These are phyloP conservation scores for Naumovozyma baii DNA, from an alignment of 805 yeast genomes.

Conservation along the genomic window DNA sequence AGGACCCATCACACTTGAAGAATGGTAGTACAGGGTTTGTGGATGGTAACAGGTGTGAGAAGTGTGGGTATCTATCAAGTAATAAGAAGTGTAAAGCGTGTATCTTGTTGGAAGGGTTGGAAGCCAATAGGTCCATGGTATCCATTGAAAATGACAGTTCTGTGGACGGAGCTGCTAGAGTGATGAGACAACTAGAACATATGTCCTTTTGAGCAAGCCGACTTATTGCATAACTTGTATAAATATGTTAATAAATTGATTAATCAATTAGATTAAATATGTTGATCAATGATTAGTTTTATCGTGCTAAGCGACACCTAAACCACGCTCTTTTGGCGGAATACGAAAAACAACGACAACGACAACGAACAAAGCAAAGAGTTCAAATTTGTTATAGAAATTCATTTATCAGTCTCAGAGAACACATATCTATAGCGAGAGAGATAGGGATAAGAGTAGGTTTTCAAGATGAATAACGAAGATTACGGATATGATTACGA, in stretches of 20 bases:
- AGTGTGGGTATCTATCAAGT: slow-evolving; percentile 86
- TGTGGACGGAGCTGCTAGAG: slow-evolving; percentile 51
- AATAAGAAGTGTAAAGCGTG: slow-evolving; percentile 92
- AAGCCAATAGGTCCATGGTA: slow-evolving; percentile 61
- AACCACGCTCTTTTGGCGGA: too few relatives aligned
- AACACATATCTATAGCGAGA: too few relatives aligned
- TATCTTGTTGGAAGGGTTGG: slow-evolving; percentile 73
- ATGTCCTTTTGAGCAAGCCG: slow-evolving; percentile 50
- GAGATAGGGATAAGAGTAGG: too few relatives aligned
- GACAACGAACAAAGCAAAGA: too few relatives aligned
- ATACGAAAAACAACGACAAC: not conserved
- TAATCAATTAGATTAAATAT: not conserved
- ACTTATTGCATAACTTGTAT: not conserved
- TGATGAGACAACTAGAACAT: slow-evolving; percentile 51
- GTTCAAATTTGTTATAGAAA: too few relatives aligned
- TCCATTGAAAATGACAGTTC: slow-evolving; percentile 43
- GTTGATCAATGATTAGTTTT: not conserved
- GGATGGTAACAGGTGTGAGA: slow-evolving; percentile 72
- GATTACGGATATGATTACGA: slow-evolving; percentile 79
- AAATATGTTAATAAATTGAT: too few relatives aligned
- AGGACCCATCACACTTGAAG: slow-evolving; percentile 30
- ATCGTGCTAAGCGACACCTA: not conserved
- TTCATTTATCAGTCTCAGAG: too few relatives aligned
- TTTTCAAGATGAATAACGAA: slow-evolving; percentile 37
- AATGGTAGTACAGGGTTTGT: slow-evolving; percentile 26